Conservation (phyloP, 768 basidiomycete species). For the Glaciozyma antarctica region DNA sequence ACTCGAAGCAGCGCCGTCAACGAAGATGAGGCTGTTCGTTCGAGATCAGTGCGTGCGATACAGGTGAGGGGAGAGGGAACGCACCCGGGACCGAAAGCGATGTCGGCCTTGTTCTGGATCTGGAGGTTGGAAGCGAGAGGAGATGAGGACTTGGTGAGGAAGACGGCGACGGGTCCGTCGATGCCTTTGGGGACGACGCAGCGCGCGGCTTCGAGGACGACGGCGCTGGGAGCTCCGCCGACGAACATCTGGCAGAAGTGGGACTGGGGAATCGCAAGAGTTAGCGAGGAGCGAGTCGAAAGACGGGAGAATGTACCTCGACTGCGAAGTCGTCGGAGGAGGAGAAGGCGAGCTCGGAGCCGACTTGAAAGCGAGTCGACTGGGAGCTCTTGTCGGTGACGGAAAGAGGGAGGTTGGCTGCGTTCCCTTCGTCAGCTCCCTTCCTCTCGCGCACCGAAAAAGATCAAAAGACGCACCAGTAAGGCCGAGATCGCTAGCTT, state of each 20-base stretch:
- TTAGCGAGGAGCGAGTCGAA: background rate
- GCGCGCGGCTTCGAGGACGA: constrained; percentile 51
- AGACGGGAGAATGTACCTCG: background rate
- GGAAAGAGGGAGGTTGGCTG: constrained; percentile 24
- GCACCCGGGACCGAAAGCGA: constrained; percentile 60
- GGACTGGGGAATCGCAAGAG: no score
- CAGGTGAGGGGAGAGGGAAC: constrained; percentile 3
- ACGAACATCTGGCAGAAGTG: constrained; percentile 64
- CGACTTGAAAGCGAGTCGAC: constrained; percentile 1
- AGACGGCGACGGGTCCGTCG: constrained; percentile 46
- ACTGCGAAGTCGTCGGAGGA: constrained; percentile 4
- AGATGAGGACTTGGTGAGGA: constrained; percentile 44
- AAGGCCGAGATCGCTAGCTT: constrained; percentile 17
- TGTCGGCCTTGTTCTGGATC: constrained; percentile 47
- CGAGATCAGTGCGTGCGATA: no score
- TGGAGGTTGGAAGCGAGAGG: constrained; percentile 56
- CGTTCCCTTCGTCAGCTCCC: background rate
- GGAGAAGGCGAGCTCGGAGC: constrained; percentile 10
- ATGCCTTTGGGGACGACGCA: constrained; percentile 59
- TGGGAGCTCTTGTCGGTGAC: background rate
- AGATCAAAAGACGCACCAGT: background rate
- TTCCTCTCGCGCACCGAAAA: no score
- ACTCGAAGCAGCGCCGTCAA: constrained; percentile 1
- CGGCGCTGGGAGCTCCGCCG: constrained; percentile 51
- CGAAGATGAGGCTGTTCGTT: constrained; percentile 17